Base-by-base conservation (phyloP, 768 basidiomycete genomes). In the Lactarius hatsudake region DNA sequence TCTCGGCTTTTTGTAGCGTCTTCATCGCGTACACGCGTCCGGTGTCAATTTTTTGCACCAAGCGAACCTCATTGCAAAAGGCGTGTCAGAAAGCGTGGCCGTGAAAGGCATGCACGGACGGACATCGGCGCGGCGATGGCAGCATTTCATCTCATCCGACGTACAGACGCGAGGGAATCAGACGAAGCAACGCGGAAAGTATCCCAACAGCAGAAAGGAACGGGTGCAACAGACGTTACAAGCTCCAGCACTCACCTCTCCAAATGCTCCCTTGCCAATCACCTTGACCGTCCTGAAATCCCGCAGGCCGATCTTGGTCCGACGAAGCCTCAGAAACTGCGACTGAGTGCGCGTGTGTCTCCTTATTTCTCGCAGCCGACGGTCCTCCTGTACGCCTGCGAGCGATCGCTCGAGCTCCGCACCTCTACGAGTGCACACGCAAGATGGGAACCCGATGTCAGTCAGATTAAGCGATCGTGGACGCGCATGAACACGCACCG, bases 21-120 rank as follows among this genome's bases (percentile, higher is more conserved):
- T 98, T 98, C 96, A 99, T 97, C 17, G 97, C 97, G 76, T 98
- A 99, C 65, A 98, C 97, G 79, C 94, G 96, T 32, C 95, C 94
- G 1, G 96, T 98, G 75, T 99, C 97, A 17, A 83, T 84, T 78
- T 99, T 99, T 75, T 99, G 96, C 36, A 97, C 96, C 36, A 99
- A 83, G 40, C 97, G 86, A 57, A 99, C 96, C 80, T 94, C 68
- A 26, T 38, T 54, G 40, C 10, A 45, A 38, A 45, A 53, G 40
- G 38, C 15, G 23, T 28, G 12, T 62, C 69, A 68, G 60, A 55
- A 58, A 58, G 26, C 61, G 42, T 18, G 42, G 15, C 26, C 43
- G 32, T n/a, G 43, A 48, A 23, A 23, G 48, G 23, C 26, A 36
- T 28, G 40, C n/a, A n/a, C 58, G 26, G 32, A 45, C 42, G n/a